A percentile compares a stretch with the other conserved stretches of the same genome.
Evolutionary conservation across 2,329 filamentous ascomycete genomes (phyloP).

Genomic region (Polytolypa hystricis): DNA sequence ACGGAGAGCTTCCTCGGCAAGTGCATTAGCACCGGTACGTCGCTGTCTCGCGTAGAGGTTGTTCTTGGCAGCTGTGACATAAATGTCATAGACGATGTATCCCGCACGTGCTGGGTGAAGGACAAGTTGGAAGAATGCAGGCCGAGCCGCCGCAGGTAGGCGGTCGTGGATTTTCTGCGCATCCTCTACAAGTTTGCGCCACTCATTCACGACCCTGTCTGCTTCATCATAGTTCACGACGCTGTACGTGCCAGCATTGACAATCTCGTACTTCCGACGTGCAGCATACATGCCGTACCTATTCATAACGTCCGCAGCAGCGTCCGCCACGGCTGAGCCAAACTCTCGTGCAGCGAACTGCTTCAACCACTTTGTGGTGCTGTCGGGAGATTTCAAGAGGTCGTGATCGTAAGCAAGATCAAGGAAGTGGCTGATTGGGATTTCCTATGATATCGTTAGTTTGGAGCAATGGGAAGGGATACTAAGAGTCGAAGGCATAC

Average conservation of each 20-base stretch:
- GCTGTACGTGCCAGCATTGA: conserved; percentile 49
- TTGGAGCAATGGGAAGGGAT: too few species aligned
- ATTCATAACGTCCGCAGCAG: conserved; percentile 43
- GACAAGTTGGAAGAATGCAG: conserved; percentile 54
- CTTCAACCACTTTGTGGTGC: conserved; percentile 45
- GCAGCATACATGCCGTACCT: conserved; percentile 48
- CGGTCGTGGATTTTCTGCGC: conserved; percentile 47
- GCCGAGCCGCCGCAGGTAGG: conserved; percentile 39
- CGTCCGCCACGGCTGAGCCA: conserved; percentile 34
- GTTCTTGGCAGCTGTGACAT: conserved; percentile 42
- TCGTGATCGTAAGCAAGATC: conserved; percentile 56
- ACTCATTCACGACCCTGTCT: conserved; percentile 45
- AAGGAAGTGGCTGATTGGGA: conserved; percentile 57
- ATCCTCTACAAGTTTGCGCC: conserved; percentile 41
- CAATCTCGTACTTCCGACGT: conserved; percentile 51
- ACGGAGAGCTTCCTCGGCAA: conserved; percentile 42
- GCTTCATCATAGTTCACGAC: conserved; percentile 55
- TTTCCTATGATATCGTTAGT: conserved; percentile 33
- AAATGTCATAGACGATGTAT: conserved; percentile 44
- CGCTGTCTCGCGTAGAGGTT: conserved; percentile 46
- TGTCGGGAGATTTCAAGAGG: conserved; percentile 42
- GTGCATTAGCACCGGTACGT: conserved; percentile 44
- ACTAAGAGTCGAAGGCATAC: too few species aligned
- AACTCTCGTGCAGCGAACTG: conserved; percentile 51
- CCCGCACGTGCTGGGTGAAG: conserved; percentile 50